Percentiles rank a stretch among this genome's conserved stretches.
phyloP scores from a whole-genome alignment of 2,329 filamentous ascomycete genomes.

The Penicillium corylophilum region DNA sequence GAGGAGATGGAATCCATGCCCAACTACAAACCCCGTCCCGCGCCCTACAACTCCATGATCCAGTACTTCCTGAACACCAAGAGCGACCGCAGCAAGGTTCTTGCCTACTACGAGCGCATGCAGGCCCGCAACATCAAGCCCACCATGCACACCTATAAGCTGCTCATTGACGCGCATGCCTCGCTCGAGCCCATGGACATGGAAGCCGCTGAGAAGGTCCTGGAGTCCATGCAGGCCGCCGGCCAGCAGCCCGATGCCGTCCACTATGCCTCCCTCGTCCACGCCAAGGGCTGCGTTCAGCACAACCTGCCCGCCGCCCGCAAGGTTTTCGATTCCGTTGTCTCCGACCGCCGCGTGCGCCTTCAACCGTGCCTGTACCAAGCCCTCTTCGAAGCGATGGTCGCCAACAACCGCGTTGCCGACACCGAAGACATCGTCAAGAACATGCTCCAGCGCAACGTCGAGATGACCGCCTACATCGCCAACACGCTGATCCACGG shows the following conservation, averaged over 20 bases:
- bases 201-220: conserved; percentile 77
- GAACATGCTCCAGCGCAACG: conserved; percentile 70
- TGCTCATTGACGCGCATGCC: conserved; percentile 91
- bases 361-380: conserved; percentile 89
- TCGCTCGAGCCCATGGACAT: conserved; percentile 91
- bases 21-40: conserved; percentile 96
- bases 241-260: conserved; percentile 83
- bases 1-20: conserved; percentile 99
- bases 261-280: conserved; percentile 92
- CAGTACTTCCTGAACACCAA: conserved; percentile 98
- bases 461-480: conserved; percentile 94
- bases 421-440: conserved; percentile 72
- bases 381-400: conserved; percentile 94
- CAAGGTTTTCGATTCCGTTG: conserved; percentile 76
- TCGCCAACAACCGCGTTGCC: conserved; percentile 83
- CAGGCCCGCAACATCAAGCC: conserved; percentile 79
- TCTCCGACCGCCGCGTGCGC: conserved; percentile 65
- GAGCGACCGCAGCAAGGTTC: conserved; percentile 89
- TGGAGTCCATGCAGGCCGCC: conserved; percentile 71
- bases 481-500: conserved; percentile 97
- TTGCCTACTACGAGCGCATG: conserved; percentile 96
- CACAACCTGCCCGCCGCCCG: conserved; percentile 86
- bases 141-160: conserved; percentile 95
- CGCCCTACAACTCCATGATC: conserved; percentile 99
- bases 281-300: conserved; percentile 89